Percentiles rank a stretch among this genome's conserved stretches.
These are phyloP conservation scores for Golubevia pallescens DNA, from an alignment of 1,284 basidiomycete genomes.

Conservation along the genomic window DNA sequence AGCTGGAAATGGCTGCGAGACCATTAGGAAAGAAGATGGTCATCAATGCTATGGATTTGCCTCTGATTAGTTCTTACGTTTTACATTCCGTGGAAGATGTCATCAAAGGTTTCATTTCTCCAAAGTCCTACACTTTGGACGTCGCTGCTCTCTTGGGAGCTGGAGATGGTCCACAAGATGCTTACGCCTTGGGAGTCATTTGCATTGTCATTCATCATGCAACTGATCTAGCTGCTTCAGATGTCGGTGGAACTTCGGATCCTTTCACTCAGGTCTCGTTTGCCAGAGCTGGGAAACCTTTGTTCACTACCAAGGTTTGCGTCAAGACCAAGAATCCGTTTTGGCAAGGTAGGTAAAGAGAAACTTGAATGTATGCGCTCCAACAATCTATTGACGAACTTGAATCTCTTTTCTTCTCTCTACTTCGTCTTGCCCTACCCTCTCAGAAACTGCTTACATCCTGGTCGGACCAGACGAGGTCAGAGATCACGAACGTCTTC, in stretches of 20 bases:
- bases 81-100: slow-evolving; percentile 43
- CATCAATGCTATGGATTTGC: slow-evolving; percentile 58
- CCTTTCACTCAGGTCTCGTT: slow-evolving; percentile 49
- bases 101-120: slow-evolving; percentile 47
- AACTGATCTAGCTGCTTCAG: slow-evolving; percentile 39
- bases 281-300: slow-evolving; percentile 40
- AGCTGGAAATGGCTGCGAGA: slow-evolving; percentile 52
- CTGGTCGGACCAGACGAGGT: slow-evolving; percentile 48
- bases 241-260: slow-evolving; percentile 45
- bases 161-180: slow-evolving; percentile 44
- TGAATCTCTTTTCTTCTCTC: too few species aligned
- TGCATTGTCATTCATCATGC: slow-evolving; percentile 46
- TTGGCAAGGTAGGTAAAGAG: slow-evolving; percentile 25
- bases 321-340: slow-evolving; percentile 34
- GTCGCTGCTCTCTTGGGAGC: slow-evolving; percentile 38
- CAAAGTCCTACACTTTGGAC: slow-evolving; percentile 47
- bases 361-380: too few species aligned
- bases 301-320: slow-evolving; percentile 42
- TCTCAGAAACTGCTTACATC: slow-evolving; percentile 31
- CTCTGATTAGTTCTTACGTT: slow-evolving; percentile 48
- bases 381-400: too few species aligned
- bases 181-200: slow-evolving; percentile 45
- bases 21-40: slow-evolving; percentile 53
- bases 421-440: too few species aligned
- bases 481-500: slow-evolving; percentile 39